These are phyloP conservation scores for Trichoderma sp. DNA, from an alignment of 2,329 filamentous ascomycete genomes.

Conservation along the genomic window DNA sequence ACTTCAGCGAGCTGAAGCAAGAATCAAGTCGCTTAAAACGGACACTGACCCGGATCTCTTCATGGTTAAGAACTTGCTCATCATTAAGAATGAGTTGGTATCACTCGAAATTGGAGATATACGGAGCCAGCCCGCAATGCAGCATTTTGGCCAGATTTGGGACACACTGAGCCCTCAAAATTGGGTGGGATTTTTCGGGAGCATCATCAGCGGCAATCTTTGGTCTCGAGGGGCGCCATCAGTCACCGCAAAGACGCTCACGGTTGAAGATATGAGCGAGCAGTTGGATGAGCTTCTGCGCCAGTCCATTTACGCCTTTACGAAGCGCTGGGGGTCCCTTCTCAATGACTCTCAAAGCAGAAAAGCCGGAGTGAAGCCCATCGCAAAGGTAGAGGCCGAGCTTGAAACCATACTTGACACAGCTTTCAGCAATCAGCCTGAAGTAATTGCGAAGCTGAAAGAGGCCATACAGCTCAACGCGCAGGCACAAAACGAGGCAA, in stretches of 20 bases:
- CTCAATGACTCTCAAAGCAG: constrained; percentile 48
- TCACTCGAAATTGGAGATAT: constrained; percentile 86
- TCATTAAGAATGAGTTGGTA: constrained; percentile 93
- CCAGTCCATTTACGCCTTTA: constrained; percentile 62
- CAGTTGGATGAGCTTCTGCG: constrained; percentile 62
- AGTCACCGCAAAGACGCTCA: constrained; percentile 40
- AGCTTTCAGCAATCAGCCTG: constrained; percentile 58
- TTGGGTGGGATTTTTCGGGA: constrained; percentile 57
- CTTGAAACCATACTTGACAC: constrained; percentile 54
- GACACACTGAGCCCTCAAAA: constrained; percentile 58
- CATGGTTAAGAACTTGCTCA: constrained; percentile 88
- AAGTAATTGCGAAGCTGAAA: constrained; percentile 58
- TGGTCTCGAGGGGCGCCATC: constrained; percentile 41
- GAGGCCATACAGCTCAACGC: constrained; percentile 59
- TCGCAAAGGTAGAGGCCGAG: constrained; percentile 54
- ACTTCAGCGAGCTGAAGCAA: constrained; percentile 71
- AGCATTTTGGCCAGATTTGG: constrained; percentile 65
- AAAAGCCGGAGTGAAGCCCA: constrained; percentile 48
- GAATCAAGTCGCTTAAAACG: constrained; percentile 60
- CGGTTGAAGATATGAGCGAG: constrained; percentile 59
- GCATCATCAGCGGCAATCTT: constrained; percentile 54
- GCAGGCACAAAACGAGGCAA: constrained; percentile 48
- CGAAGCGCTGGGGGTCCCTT: constrained; percentile 55
- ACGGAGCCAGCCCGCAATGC: constrained; percentile 51
- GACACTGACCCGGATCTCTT: constrained; percentile 80